A percentile compares a stretch with the other conserved stretches of the same genome.
These are phyloP conservation scores for Avena insularis DNA, from an alignment of 176 grass and related monocot genomes.

Conservation along the genomic window DNA sequence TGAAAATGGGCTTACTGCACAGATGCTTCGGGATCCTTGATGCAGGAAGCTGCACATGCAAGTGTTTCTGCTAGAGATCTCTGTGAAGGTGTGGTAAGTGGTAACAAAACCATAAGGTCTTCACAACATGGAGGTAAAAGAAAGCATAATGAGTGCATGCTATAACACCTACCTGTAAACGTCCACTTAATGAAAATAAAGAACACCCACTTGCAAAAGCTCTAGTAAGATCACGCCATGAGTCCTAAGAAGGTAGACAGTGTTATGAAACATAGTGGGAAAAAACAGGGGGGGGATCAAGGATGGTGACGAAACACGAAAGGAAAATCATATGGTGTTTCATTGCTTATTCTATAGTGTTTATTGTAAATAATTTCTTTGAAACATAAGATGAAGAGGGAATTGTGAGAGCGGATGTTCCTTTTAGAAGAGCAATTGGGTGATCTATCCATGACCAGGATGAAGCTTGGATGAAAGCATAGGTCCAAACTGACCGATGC, in stretches of 20 bases:
- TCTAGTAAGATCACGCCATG: conserved; percentile 92
- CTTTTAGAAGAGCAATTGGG: no score
- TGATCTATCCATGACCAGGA: no score
- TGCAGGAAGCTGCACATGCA: conserved; percentile 83
- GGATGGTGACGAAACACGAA: conserved; percentile 5
- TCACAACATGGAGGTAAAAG: conserved; percentile 29
- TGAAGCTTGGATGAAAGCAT: no score
- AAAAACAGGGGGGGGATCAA: not conserved
- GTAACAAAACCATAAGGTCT: conserved; percentile 42
- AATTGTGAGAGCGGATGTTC: no score
- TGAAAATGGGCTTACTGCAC: conserved; percentile 73
- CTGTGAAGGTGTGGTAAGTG: conserved; percentile 46
- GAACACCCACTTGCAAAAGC: conserved; percentile 87
- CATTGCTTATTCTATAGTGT: not conserved
- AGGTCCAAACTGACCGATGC: no score
- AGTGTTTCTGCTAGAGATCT: conserved; percentile 98
- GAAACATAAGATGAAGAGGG: no score
- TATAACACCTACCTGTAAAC: conserved; percentile 68
- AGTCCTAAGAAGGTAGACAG: conserved; percentile 59
- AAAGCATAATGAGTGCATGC: conserved; percentile 29
- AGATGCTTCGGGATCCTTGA: conserved; percentile 88
- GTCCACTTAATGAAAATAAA: conserved; percentile 89
- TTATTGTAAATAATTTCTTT: not conserved
- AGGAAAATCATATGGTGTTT: conserved; percentile 21
- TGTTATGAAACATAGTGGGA: conserved; percentile 11